These are phyloP conservation scores for Artomyces pyxidatus DNA, from an alignment of 768 basidiomycete species.

Conservation along the genomic window DNA sequence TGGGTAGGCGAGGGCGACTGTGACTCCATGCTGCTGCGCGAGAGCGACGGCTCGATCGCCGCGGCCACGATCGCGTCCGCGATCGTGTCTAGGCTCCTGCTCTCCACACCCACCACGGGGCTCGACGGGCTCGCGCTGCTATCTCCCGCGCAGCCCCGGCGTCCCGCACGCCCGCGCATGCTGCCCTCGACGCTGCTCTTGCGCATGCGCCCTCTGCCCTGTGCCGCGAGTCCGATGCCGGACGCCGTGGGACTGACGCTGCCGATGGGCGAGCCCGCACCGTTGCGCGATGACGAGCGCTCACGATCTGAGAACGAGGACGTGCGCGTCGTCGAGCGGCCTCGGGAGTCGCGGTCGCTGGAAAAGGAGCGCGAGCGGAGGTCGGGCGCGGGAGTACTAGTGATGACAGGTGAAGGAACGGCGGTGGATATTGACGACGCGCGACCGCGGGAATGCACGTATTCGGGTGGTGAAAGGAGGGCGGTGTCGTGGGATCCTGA, in stretches of 20 bases:
- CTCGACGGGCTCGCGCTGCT: slow-evolving; percentile 10
- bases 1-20: background rate
- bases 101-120: background rate
- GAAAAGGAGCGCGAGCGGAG: slow-evolving; percentile 21
- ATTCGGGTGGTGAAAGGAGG: slow-evolving; percentile 15
- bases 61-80: background rate
- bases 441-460: slow-evolving; percentile 18
- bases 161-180: slow-evolving; percentile 8
- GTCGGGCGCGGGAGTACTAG: slow-evolving; percentile 23
- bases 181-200: slow-evolving; percentile 4
- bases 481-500: slow-evolving; percentile 16
- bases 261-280: slow-evolving; percentile 28
- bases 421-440: background rate
- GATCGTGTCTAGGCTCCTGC: background rate
- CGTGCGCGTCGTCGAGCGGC: slow-evolving; percentile 47
- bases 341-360: slow-evolving; percentile 30
- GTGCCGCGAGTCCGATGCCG: slow-evolving; percentile 16
- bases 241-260: slow-evolving; percentile 28
- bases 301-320: slow-evolving; percentile 49
- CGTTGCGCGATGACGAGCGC: slow-evolving; percentile 30
- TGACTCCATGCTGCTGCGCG: background rate
- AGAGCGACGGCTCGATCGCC: background rate
- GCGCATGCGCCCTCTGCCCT: slow-evolving; percentile 10
- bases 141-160: slow-evolving; percentile 11
- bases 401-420: too few relatives aligned